Conservation (phyloP, 202 grass and related monocot genomes). For the Miscanthus sacchariflorus region DNA sequence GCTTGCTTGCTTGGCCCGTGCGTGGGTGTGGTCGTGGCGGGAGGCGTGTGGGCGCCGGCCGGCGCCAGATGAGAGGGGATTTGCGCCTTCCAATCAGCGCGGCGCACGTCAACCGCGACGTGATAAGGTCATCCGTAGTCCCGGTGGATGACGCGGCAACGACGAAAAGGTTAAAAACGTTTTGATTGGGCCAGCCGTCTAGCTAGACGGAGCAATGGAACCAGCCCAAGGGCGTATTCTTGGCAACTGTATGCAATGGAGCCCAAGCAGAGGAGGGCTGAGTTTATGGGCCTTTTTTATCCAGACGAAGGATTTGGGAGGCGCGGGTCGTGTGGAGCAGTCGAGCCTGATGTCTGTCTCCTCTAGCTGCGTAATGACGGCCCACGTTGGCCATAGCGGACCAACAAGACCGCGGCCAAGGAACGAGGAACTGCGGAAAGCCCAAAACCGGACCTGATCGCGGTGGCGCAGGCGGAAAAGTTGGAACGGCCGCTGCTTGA, state of each 20-base stretch:
- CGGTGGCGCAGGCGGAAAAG: too few species aligned
- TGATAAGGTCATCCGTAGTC: conserved; percentile 45
- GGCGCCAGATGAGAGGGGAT: conserved; percentile 38
- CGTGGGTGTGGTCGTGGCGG: neutral
- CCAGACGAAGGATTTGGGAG: too few species aligned
- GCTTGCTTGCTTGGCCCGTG: neutral
- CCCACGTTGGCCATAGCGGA: too few species aligned
- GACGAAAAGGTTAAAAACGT: neutral
- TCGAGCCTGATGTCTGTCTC: too few species aligned
- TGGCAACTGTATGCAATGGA: too few species aligned
- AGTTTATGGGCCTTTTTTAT: neutral
- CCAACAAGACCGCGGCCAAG: too few species aligned
- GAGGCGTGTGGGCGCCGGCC: conserved; percentile 3
- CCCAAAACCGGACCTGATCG: too few species aligned
- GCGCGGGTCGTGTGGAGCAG: too few species aligned
- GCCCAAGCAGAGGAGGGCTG: neutral
- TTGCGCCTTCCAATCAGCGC: conserved; percentile 1
- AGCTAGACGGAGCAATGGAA: neutral
- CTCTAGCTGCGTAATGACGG: too few species aligned
- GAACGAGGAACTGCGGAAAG: too few species aligned
- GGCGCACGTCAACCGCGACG: conserved; percentile 1
- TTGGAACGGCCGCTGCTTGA: too few species aligned
- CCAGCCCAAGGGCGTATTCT: too few species aligned
- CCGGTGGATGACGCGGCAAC: conserved; percentile 16
- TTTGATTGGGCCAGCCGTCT: neutral